Evolutionary conservation across 305 asterid species (phyloP).

Genomic region (Plantago lanceolata): DNA sequence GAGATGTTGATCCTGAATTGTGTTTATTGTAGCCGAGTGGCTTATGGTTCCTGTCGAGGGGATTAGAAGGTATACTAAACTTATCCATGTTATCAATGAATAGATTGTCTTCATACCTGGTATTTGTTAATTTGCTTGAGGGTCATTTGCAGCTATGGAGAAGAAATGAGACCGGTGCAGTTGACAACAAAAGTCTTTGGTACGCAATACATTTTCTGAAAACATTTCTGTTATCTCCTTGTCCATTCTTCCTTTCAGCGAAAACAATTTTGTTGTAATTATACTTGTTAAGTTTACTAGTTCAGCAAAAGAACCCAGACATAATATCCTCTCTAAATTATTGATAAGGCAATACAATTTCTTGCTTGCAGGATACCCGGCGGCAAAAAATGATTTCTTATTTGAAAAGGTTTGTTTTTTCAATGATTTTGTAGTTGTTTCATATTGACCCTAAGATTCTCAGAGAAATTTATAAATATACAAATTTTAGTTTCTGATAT

Average conservation of each 20-base stretch:
- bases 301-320: neutral
- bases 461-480: conserved; percentile 2
- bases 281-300: conserved; percentile 15
- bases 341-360: conserved; percentile 14
- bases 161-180: conserved; percentile 98
- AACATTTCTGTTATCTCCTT: conserved; percentile 10
- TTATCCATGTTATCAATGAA: conserved; percentile 19
- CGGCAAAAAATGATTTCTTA: conserved; percentile 91
- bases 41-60: conserved; percentile 87
- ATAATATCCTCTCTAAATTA: conserved; percentile 19
- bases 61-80: conserved; percentile 57
- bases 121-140: conserved; percentile 16
- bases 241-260: conserved; percentile 9
- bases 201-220: conserved; percentile 29
- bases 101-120: conserved; percentile 21
- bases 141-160: conserved; percentile 73
- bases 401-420: conserved; percentile 71
- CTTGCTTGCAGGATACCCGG: conserved; percentile 77
- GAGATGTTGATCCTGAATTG: conserved; percentile 10
- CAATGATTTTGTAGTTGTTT: conserved; percentile 3
- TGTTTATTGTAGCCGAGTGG: conserved; percentile 74
- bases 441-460: conserved; percentile 2
- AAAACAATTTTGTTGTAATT: conserved; percentile 8
- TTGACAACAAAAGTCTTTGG: conserved; percentile 94
- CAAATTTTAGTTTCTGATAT: conserved; percentile 31